Base-by-base conservation (phyloP, 495 filamentous ascomycete genomes). In the Talaromyces wortmannii region DNA sequence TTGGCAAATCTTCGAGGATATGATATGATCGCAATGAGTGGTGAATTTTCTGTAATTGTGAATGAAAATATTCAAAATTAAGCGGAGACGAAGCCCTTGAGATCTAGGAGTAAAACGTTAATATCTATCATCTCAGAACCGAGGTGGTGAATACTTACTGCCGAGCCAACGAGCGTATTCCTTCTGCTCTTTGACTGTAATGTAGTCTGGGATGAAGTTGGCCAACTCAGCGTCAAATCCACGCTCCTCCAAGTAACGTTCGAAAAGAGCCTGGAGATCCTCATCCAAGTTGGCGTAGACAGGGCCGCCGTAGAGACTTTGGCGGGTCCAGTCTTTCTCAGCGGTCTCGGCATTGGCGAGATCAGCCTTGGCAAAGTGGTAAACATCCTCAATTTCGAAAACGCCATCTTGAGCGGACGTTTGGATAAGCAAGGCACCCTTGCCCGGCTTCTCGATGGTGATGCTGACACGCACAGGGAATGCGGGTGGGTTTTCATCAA, bases 151-250 rank as follows among this genome's bases (percentile, higher is more conserved):
- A 55, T 17, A 78, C 81, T 73, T 70, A 84, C 80, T 91, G 61
- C 85, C 83, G 67, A 99, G 76, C 94, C 94, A 99, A 57, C 77
- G 75, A 44, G 92, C 68, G 72, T 99, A 99, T 79, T 99, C 94
- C 80, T 84, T 89, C 83, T 99, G 92, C 83, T 99, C 94, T 85
- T 99, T 99, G 73, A 88, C 84, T 70, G 97, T 90, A 65, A 97
- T 92, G 75, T 96, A 99, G 67, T 97, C 92, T 50, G 91, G 91
- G 50, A 95, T 83, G 73, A 96, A 96, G 58, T 90, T 73, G 54
- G 91, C 91, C 63, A 99, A 79, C 57, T 85, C 81, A 55, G 89
- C 86, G 65, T 94, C 89, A 72, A 99, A 81, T 56, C 94, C 92
- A 62, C 94, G 81, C 79, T 95, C 94, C 70, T 96, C 92, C 54